phyloP scores from a whole-genome alignment of 441 rosid species.

The Populus hybrid region DNA sequence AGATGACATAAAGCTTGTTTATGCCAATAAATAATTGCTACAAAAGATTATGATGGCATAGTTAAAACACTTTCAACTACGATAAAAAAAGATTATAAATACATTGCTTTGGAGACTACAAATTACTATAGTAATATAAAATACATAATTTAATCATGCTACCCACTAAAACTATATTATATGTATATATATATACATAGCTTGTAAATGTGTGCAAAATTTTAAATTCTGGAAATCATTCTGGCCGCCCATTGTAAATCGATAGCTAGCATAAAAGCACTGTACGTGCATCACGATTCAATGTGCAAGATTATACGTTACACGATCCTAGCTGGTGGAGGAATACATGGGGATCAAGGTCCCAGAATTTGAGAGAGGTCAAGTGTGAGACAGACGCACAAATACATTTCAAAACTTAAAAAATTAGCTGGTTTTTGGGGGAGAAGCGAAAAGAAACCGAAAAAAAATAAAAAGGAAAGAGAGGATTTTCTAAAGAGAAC shows the following conservation, averaged over 20 bases:
- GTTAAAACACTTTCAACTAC: not conserved
- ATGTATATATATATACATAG: not conserved
- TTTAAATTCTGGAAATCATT: not conserved
- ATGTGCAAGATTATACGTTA: not conserved
- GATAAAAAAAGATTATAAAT: not conserved
- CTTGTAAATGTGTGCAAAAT: not conserved
- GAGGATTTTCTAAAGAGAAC: not conserved
- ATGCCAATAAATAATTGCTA: not conserved
- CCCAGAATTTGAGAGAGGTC: conserved; percentile 1
- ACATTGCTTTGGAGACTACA: not conserved
- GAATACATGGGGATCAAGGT: conserved; percentile 1
- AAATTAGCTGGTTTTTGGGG: conserved; percentile 8
- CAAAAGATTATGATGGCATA: not conserved
- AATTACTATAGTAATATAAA: not conserved
- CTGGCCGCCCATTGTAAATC: not conserved
- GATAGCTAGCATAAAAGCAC: conserved; percentile 3
- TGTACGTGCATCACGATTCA: not conserved
- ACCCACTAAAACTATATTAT: not conserved
- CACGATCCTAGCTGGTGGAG: not conserved
- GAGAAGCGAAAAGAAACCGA: not conserved
- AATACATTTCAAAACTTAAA: not conserved
- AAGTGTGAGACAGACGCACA: not conserved
- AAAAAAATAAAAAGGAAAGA: not conserved
- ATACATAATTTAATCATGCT: not conserved
- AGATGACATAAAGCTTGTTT: conserved; percentile 1